Percentiles rank a stretch among this genome's conserved stretches.
Conservation (phyloP, 768 basidiomycete genomes). For the Udeniomyces megalosporus region DNA sequence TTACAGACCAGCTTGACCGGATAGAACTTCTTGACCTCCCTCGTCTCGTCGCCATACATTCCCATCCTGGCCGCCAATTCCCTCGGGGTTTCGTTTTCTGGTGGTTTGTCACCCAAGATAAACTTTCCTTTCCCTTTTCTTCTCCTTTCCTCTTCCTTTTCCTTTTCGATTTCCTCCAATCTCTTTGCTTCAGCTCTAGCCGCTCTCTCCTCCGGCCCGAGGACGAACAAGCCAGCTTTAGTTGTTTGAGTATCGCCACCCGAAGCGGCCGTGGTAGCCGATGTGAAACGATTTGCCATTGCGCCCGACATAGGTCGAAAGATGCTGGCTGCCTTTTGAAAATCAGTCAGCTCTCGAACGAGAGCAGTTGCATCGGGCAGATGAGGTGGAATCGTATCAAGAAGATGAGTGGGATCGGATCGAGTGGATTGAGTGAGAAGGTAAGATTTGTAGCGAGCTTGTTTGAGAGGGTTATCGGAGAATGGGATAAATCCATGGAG, state of each 20-base stretch:
- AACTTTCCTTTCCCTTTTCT: constrained; percentile 35
- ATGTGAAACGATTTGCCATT: constrained; percentile 89
- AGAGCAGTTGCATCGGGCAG: constrained; percentile 13
- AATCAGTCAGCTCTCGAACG: constrained; percentile 54
- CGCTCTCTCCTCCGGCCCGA: constrained; percentile 19
- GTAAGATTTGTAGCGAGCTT: constrained; percentile 69
- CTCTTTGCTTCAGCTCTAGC: constrained; percentile 28
- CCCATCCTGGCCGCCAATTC: constrained; percentile 66
- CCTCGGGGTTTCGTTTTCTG: constrained; percentile 52
- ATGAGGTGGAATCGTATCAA: constrained; percentile 35
- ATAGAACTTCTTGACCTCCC: constrained; percentile 56
- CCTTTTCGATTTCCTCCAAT: constrained; percentile 25
- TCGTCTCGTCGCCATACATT: constrained; percentile 78
- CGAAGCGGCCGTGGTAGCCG: constrained; percentile 39
- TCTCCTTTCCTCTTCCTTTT: constrained; percentile 30
- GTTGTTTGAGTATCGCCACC: constrained; percentile 27
- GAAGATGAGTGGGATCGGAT: constrained; percentile 28
- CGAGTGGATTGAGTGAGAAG: constrained; percentile 50
- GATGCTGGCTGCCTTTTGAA: constrained; percentile 66
- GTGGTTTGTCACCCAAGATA: constrained; percentile 20
- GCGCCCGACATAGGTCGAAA: constrained; percentile 84
- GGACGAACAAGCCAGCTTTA: constrained; percentile 30
- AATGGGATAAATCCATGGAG: constrained; percentile 83
- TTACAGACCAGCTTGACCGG: constrained; percentile 80
- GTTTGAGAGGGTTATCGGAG: constrained; percentile 47